Base-by-base conservation (phyloP, 2,329 filamentous ascomycete species). In the Lasiodiplodia hormozganensis region DNA sequence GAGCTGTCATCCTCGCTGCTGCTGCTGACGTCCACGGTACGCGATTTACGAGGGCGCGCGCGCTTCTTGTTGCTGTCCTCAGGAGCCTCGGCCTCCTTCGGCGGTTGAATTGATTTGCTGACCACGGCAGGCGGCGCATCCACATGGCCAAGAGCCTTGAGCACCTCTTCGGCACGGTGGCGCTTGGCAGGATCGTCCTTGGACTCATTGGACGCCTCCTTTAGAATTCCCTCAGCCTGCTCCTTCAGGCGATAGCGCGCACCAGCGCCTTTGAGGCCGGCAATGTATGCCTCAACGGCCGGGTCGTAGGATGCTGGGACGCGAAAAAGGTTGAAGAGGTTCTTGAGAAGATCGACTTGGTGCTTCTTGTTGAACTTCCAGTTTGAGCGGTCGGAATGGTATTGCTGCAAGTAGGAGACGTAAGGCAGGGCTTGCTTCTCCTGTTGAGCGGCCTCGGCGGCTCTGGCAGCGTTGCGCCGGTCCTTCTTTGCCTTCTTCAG, bases 301-400 rank as follows among this genome's bases (percentile, higher is more conserved):
- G 87, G 81, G 69, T 92, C 89, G 80, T 95, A 88, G 69, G 86
- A 82, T 18, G 89, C 82, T 0, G 94, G 92, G 53, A 97, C 87
- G 53, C 87, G 86, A 73, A 89, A 87, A 71, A 89, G 82, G 72
- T 92, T 89, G 77, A 96, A 92, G 56, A 92, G 82, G 82, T 96
- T 89, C 79, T 96, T 95, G 76, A 97, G 87, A 14, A 97, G 84
- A 73, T 92, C 88, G 66, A 90, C 92, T 80, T 97, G 94, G 76
- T 93, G 89, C 73, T 93, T 94, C 82, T 97, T 97, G 83, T 96
- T 97, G 84, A 97, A 98, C 80, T 97, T 97, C 95, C 95, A 98
- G 73, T 84, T 85, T 11, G 86, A 83, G 69, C 89, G 89, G 70
- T 89, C 86, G 67, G 86, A 86, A 80, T 92, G 85, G 85, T 94